Evolutionary conservation across 1,284 basidiomycete genomes (phyloP).

Genomic region (Ustilago nuda): DNA sequence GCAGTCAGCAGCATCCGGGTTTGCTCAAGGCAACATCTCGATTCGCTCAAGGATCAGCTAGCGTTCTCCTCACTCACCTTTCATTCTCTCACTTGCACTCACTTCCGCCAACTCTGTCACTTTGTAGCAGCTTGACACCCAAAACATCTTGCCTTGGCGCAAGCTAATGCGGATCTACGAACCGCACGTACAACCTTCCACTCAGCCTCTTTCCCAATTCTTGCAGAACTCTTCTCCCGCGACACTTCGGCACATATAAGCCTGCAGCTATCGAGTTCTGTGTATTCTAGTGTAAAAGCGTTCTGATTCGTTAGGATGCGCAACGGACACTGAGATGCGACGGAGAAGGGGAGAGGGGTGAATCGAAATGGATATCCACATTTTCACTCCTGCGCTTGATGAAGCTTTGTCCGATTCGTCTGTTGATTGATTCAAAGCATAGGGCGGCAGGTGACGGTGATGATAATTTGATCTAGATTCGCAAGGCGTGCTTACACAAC

Average conservation of each 20-base stretch:
- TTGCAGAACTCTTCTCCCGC: neutral
- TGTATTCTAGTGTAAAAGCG: conserved; percentile 9
- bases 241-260: neutral
- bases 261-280: neutral
- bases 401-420: conserved; percentile 19
- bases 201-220: neutral
- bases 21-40: no score
- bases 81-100: neutral
- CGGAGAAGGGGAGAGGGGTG: conserved; percentile 9
- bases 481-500: conserved; percentile 15
- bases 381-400: conserved; percentile 44
- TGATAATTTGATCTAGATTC: conserved; percentile 31
- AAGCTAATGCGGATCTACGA: neutral
- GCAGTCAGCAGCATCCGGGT: neutral
- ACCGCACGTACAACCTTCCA: neutral
- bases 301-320: conserved; percentile 45
- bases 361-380: conserved; percentile 41
- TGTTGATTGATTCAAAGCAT: conserved; percentile 22
- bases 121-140: neutral
- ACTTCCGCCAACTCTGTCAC: neutral
- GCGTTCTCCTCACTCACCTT: no score
- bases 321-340: conserved; percentile 22
- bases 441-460: conserved; percentile 31
- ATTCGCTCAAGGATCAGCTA: no score
- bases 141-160: neutral